Percentiles rank a stretch among this genome's conserved stretches.
These are phyloP conservation scores for Phytopythium oedochilum DNA, from an alignment of 352 stramenopile species.

Conservation along the genomic window DNA sequence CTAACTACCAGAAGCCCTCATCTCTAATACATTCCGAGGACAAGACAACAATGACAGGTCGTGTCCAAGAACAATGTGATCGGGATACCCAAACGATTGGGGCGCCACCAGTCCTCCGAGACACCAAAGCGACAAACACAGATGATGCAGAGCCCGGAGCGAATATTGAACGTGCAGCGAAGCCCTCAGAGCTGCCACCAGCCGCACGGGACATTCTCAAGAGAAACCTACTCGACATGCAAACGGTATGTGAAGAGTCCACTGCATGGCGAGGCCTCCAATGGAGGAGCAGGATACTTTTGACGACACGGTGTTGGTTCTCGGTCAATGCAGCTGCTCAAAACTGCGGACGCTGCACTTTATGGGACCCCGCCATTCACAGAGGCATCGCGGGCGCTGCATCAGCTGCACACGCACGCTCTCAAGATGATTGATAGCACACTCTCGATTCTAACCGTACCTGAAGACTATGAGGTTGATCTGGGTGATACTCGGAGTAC, in stretches of 20 bases:
- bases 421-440: slow-evolving; percentile 21
- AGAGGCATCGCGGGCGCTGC: slow-evolving; percentile 10
- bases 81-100: not conserved
- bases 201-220: not conserved
- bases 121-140: not conserved
- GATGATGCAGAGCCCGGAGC: not conserved
- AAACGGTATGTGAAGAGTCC: too few relatives aligned
- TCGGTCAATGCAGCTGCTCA: slow-evolving; percentile 19
- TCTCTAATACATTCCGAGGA: not conserved
- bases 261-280: too few relatives aligned
- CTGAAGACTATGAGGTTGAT: not conserved
- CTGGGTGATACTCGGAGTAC: not conserved
- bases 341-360: slow-evolving; percentile 19
- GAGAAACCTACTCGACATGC: slow-evolving; percentile 18
- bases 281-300: not conserved
- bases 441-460: slow-evolving; percentile 1
- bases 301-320: not conserved
- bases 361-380: slow-evolving; percentile 4
- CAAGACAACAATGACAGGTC: not conserved
- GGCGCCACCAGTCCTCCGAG: not conserved
- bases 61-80: not conserved
- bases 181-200: not conserved
- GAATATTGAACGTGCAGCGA: not conserved
- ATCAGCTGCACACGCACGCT: slow-evolving; percentile 33
- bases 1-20: too few relatives aligned